Evolutionary conservation across 768 basidiomycete species (phyloP), one percentile per base, ranked within the genome.

Genomic region (Mycena amicta): DNA sequence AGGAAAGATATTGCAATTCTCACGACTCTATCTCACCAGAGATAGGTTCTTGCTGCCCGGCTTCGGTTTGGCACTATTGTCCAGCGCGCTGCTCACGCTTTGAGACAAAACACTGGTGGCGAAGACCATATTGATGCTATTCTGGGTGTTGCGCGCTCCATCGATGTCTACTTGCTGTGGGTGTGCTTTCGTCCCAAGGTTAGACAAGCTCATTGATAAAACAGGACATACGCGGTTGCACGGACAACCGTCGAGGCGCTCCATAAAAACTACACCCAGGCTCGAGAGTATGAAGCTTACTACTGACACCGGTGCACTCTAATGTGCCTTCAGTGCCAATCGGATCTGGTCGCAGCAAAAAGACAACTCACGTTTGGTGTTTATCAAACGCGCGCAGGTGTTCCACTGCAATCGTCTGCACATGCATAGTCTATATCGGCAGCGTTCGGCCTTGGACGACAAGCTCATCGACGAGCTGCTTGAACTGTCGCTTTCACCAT

Each of bases 51-150:
- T 45, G 43, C 13, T 45, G 0, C 80, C 87, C 85, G 89, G 29
- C 67, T 74, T 25, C 81, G 85, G 16, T 90, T 90, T 63, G 93
- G 91, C 3, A 72, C 83, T 31, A 74, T 92, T 12, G 72, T 92
- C 33, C 85, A 90, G 59, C 74, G 74, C 29, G 93, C 92, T 2
- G 86, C 93, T 2, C 76, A 74, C 22, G 78, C 84, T 16, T 74
- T 94, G 37, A 83, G 85, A 33, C 80, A 82, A 64, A 80, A 82
- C 41, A 82, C 78, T 13, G 83, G 81, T 43, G 85, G 83, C 30
- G 92, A 93, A 70, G 91, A 93, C 68, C 90, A 92, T 60, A 89
- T 92, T 43, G 95, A 98, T 70, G 89, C 92, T 4, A 85, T 96
- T 29, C 81, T 92, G 30, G 78, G 78, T 33, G 83, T 92, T 18